Conservation (phyloP, 768 basidiomycete species). For the Suillus subaureus region DNA sequence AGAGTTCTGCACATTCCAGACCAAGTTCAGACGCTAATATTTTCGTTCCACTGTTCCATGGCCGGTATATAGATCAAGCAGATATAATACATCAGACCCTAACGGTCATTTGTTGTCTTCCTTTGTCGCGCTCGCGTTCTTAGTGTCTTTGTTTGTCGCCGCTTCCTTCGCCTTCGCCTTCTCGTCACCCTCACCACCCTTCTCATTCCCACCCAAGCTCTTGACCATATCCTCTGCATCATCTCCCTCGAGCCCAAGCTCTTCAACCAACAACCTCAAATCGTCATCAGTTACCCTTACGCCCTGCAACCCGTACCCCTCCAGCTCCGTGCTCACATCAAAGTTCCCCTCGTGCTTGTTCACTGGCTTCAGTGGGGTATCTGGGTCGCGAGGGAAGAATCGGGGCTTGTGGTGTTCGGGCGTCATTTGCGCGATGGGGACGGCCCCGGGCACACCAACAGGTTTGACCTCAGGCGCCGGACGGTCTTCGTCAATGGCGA, state of each 20-base stretch:
- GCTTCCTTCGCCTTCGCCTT: constrained; percentile 13
- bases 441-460: constrained; percentile 81
- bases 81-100: constrained; percentile 10
- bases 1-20: background rate
- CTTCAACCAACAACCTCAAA: constrained; percentile 65
- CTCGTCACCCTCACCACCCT: constrained; percentile 14
- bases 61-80: constrained; percentile 1
- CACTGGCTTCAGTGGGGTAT: constrained; percentile 53
- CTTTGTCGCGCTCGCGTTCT: constrained; percentile 10
- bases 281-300: constrained; percentile 80
- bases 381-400: constrained; percentile 46
- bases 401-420: constrained; percentile 69
- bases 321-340: constrained; percentile 69
- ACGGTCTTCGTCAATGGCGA: constrained; percentile 58
- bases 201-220: constrained; percentile 44
- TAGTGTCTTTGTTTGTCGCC: background rate
- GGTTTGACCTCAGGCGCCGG: constrained; percentile 57
- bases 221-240: constrained; percentile 78
- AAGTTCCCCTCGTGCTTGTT: constrained; percentile 60
- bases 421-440: constrained; percentile 76
- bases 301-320: constrained; percentile 74
- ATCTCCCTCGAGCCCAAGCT: constrained; percentile 74
- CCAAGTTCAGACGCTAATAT: background rate
- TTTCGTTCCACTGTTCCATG: constrained; percentile 7
- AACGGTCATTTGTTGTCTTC: background rate